phyloP scores from a whole-genome alignment of 2,329 filamentous ascomycete species.

The Metarhizium rileyi region DNA sequence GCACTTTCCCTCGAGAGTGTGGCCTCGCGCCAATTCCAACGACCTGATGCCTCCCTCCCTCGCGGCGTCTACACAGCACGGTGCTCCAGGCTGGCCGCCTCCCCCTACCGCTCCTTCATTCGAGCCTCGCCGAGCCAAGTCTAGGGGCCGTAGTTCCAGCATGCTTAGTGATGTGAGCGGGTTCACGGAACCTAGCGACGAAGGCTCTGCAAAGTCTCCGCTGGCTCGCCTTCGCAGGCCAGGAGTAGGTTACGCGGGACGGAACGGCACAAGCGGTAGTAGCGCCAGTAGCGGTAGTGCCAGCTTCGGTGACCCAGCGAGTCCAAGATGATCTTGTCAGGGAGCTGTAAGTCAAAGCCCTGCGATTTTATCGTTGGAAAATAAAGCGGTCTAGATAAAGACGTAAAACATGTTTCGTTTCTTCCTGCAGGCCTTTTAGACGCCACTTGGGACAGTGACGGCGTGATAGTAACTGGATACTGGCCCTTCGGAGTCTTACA shows the following conservation, averaged over 20 bases:
- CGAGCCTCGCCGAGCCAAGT: slow-evolving; percentile 28
- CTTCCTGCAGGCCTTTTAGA: not conserved
- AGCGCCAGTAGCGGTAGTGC: slow-evolving; percentile 38
- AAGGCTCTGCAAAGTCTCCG: slow-evolving; percentile 26
- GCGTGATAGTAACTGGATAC: not conserved
- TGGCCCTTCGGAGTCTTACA: no score
- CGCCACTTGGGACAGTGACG: not conserved
- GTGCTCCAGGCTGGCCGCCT: slow-evolving; percentile 25
- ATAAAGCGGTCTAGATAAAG: slow-evolving; percentile 1
- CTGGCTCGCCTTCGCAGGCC: slow-evolving; percentile 5
- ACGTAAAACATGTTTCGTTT: slow-evolving; percentile 4
- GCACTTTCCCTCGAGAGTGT: slow-evolving; percentile 26
- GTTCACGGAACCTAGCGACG: slow-evolving; percentile 52
- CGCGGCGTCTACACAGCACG: slow-evolving; percentile 20
- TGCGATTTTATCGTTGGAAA: not conserved
- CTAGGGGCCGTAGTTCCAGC: slow-evolving; percentile 51
- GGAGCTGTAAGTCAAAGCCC: not conserved
- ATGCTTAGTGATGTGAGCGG: slow-evolving; percentile 61
- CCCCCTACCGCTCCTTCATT: slow-evolving; percentile 28
- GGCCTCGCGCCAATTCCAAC: slow-evolving; percentile 24
- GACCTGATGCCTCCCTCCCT: slow-evolving; percentile 23
- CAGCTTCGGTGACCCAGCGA: slow-evolving; percentile 43
- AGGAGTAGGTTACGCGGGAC: slow-evolving; percentile 3
- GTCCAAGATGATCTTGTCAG: slow-evolving; percentile 25
- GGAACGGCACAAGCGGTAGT: slow-evolving; percentile 22